Percentiles rank a stretch among this genome's conserved stretches.
phyloP scores from a whole-genome alignment of 2,329 filamentous ascomycete species.

The Fusarium sp. region DNA sequence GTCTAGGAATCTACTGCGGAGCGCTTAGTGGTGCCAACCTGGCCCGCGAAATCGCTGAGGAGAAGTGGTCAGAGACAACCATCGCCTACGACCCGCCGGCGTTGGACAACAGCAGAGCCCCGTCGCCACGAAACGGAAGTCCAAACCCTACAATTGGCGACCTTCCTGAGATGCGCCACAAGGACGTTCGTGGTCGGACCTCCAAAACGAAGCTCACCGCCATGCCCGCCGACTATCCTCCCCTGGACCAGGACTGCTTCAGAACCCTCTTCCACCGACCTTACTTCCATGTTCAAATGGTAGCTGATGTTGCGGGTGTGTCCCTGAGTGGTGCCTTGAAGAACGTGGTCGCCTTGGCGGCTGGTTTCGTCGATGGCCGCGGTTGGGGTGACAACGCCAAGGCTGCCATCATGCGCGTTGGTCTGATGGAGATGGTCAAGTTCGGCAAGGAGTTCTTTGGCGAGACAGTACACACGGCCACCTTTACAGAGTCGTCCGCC shows the following conservation, averaged over 20 bases:
- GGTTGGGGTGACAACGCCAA: constrained; percentile 99
- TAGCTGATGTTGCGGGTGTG: constrained; percentile 95
- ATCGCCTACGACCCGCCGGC: constrained; percentile 95
- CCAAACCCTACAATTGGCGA: constrained; percentile 66
- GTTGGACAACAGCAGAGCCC: constrained; percentile 83
- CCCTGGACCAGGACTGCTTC: constrained; percentile 87
- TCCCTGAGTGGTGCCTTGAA: constrained; percentile 96
- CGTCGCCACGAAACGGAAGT: constrained; percentile 67
- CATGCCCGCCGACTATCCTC: constrained; percentile 86
- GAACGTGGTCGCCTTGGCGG: constrained; percentile 95
- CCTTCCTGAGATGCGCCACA: constrained; percentile 74
- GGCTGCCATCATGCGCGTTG: constrained; percentile 97
- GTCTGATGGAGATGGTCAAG: constrained; percentile 95
- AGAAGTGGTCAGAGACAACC: constrained; percentile 98
- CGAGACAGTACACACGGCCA: constrained; percentile 83
- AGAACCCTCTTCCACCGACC: constrained; percentile 92
- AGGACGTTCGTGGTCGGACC: constrained; percentile 76
- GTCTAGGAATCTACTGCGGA: constrained; percentile 95
- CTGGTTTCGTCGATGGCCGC: constrained; percentile 94
- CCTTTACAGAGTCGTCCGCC: constrained; percentile 97
- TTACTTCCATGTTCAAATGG: constrained; percentile 97
- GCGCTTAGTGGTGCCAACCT: constrained; percentile 97
- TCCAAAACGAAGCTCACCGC: constrained; percentile 81
- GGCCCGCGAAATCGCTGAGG: constrained; percentile 91
- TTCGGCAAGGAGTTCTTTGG: constrained; percentile 96